A percentile compares a stretch with the other conserved stretches of the same genome.
Evolutionary conservation across 495 filamentous ascomycete genomes (phyloP).

Genomic region (Mycothermus thermophilus): DNA sequence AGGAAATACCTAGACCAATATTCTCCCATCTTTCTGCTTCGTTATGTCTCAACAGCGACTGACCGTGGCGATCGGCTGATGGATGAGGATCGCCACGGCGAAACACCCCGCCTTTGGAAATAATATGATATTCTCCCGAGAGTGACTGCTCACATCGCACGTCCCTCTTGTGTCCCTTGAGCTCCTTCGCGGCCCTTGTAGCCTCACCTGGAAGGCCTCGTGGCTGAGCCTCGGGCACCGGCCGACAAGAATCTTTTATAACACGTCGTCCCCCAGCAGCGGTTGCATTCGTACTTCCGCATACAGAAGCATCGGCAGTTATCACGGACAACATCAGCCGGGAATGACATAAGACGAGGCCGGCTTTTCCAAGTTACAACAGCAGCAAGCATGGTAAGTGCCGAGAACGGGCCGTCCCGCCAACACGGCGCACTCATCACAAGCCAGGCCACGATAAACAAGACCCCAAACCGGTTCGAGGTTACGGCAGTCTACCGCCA

Average conservation of each 20-base stretch:
- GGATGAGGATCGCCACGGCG: too few species aligned
- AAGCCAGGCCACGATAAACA: slow-evolving; percentile 33
- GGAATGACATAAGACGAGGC: too few species aligned
- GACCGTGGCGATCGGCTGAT: slow-evolving; percentile 16
- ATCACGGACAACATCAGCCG: too few species aligned
- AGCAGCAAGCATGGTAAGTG: slow-evolving; percentile 5
- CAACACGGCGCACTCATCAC: not conserved
- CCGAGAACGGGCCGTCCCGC: not conserved
- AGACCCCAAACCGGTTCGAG: slow-evolving; percentile 51
- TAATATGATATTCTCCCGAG: too few species aligned
- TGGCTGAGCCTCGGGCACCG: slow-evolving; percentile 4
- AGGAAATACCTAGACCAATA: too few species aligned
- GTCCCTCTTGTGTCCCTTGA: not conserved
- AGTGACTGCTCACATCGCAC: slow-evolving; percentile 13
- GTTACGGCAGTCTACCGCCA: slow-evolving; percentile 54
- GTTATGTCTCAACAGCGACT: too few species aligned
- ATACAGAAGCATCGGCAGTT: too few species aligned
- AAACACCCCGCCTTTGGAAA: too few species aligned
- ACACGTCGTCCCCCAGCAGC: too few species aligned
- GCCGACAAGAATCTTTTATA: too few species aligned
- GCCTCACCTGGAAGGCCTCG: not conserved
- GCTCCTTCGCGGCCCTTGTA: not conserved
- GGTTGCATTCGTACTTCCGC: too few species aligned
- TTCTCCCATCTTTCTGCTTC: too few species aligned
- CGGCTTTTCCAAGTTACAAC: not conserved